Base-by-base conservation (phyloP, 2,329 filamentous ascomycete species). In the Xylariales sp. region DNA sequence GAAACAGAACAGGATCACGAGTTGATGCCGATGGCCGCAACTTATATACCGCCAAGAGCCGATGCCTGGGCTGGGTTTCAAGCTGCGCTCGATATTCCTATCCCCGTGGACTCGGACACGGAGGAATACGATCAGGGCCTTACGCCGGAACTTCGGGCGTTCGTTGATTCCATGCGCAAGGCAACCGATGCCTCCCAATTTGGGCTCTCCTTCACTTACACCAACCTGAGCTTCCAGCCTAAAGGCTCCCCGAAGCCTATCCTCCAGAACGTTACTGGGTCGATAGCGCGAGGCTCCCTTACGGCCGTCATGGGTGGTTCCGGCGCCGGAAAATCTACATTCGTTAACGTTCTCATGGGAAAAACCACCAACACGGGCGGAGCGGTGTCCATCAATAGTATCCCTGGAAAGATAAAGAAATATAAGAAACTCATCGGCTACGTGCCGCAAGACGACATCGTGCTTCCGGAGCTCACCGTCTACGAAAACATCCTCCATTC, bases 341-440 rank as follows among this genome's bases (percentile, higher is more conserved):
- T 89, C 67, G 81, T 89, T 39, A 89, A 88, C 64, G 84, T 87
- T 32, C 80, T 89, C n/a, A 88, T 88, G 86, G 87, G 87, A 12
- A 88, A 89, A 75, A 81, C 79, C 0, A 81, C 78, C 41, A 81
- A 85, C 66, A 88, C 85, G 0, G 79, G 80, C 0, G 87, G 87
- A 2, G 71, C 79, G 0, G 83, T 87, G 43, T 50, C 82, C 54
- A 81, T 89, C 69, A 89, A 89, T 68, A 83, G 83, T n/a, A 78
- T 80, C 4, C 79, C 82, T 0, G 81, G 82, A 12, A 81, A 81
- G 68, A 80, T 86, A 77, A 81, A 81, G 72, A 78, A 79, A 49
- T 89, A 87, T 75, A 88, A 86, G 75, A 87, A 88, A 73, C 79
- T 89, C 65, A 87, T 89, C 32, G 87, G 87, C 28, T 89, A 88